phyloP scores from a whole-genome alignment of 1,139 yeast genomes.

The Pichia sp. region DNA sequence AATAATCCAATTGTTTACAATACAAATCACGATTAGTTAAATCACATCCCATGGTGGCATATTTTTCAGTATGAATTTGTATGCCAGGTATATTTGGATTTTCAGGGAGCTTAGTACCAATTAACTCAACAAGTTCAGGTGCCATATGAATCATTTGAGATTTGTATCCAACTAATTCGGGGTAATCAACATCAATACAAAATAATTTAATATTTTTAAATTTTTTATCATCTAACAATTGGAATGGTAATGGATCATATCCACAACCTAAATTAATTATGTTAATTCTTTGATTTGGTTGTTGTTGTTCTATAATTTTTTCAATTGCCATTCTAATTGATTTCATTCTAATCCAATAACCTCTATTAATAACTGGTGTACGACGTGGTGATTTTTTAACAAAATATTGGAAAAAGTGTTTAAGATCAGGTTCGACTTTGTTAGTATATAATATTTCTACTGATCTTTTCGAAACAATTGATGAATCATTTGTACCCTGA shows the following conservation, averaged over 20 bases:
- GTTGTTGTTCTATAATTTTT: constrained; percentile 33
- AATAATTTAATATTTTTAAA: constrained; percentile 30
- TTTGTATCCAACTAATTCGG: constrained; percentile 56
- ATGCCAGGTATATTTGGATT: constrained; percentile 25
- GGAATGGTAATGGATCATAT: constrained; percentile 72
- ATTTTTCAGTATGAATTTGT: constrained; percentile 39
- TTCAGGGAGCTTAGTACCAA: constrained; percentile 24
- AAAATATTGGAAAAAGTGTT: constrained; percentile 52
- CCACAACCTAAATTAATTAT: constrained; percentile 79
- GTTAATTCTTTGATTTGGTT: constrained; percentile 23
- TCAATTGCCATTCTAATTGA: constrained; percentile 52
- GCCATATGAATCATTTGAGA: constrained; percentile 44
- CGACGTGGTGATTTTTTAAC: constrained; percentile 65
- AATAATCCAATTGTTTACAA: constrained; percentile 31
- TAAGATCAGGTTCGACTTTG: constrained; percentile 28
- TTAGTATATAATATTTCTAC: constrained; percentile 61
- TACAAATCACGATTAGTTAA: constrained; percentile 46
- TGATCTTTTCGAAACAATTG: constrained; percentile 76
- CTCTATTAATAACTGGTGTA: constrained; percentile 77
- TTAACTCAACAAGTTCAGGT: constrained; percentile 42
- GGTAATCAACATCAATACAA: constrained; percentile 72
- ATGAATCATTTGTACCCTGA: constrained; percentile 79
- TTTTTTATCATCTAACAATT: constrained; percentile 38
- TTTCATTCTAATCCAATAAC: constrained; percentile 79
- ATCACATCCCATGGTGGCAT: constrained; percentile 68